Evolutionary conservation across 176 grass and related monocot genomes (phyloP).

Genomic region (Ensete ventricosum): DNA sequence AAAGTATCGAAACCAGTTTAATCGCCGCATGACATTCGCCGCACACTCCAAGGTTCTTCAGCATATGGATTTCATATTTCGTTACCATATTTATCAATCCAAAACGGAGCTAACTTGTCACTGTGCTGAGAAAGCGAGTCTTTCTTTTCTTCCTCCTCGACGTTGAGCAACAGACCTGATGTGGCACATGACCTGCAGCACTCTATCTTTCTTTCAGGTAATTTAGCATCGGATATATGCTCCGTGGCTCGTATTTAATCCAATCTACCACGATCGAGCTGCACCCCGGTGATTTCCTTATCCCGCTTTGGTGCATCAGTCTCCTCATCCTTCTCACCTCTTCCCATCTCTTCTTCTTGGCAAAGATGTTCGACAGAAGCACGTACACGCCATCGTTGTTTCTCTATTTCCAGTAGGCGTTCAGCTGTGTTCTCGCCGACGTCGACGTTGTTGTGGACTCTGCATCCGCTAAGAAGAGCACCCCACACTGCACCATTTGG

Average conservation of each 20-base stretch:
- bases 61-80: background rate
- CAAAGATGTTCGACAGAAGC: slow-evolving; percentile 7
- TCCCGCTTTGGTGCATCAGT: slow-evolving; percentile 3
- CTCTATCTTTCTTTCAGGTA: background rate
- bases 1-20: background rate
- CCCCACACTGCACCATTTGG: slow-evolving; percentile 6
- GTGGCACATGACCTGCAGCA: background rate
- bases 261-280: slow-evolving; percentile 5
- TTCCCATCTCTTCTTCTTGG: background rate
- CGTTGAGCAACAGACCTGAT: background rate
- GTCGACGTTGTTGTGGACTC: background rate
- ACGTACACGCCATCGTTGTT: background rate
- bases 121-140: slow-evolving; percentile 1
- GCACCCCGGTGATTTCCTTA: background rate
- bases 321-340: background rate
- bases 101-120: background rate
- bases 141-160: slow-evolving; percentile 7
- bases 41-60: background rate
- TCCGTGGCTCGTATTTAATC: background rate
- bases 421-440: slow-evolving; percentile 3
- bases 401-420: background rate
- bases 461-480: slow-evolving; percentile 4
- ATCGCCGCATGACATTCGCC: background rate
- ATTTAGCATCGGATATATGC: background rate
- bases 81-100: background rate